These are phyloP conservation scores for Starmera quercuum DNA, from an alignment of 805 yeast genomes.

Conservation along the genomic window DNA sequence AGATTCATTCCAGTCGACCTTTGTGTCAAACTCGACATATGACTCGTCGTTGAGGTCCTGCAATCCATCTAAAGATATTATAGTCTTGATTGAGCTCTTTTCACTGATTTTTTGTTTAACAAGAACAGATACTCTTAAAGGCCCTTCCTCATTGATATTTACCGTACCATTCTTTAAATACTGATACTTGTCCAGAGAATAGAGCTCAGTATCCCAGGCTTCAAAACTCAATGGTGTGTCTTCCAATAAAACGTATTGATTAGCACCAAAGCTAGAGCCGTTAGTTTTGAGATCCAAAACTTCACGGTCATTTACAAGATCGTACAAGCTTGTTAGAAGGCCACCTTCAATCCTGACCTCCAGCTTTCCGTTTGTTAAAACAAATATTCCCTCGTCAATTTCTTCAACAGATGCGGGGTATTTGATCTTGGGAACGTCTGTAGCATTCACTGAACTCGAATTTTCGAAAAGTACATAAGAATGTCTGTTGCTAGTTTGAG, in stretches of 20 bases:
- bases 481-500: slow-evolving; percentile 12
- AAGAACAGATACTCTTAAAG: slow-evolving; percentile 54
- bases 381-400: slow-evolving; percentile 31
- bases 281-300: slow-evolving; percentile 53
- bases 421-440: slow-evolving; percentile 18
- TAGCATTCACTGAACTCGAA: slow-evolving; percentile 1
- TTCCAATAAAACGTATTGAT: slow-evolving; percentile 74
- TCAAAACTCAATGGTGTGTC: slow-evolving; percentile 90
- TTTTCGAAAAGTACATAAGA: slow-evolving; percentile 13
- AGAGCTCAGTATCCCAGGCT: slow-evolving; percentile 97
- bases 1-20: slow-evolving; percentile 81
- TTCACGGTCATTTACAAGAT: slow-evolving; percentile 51
- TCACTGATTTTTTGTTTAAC: slow-evolving; percentile 55
- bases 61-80: slow-evolving; percentile 61
- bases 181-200: slow-evolving; percentile 65
- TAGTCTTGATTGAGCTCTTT: slow-evolving; percentile 52
- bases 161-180: slow-evolving; percentile 33
- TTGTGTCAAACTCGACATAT: slow-evolving; percentile 43
- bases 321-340: slow-evolving; percentile 55
- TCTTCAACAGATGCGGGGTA: slow-evolving; percentile 44
- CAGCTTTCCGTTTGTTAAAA: slow-evolving; percentile 55
- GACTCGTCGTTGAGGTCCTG: slow-evolving; percentile 26
- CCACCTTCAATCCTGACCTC: slow-evolving; percentile 55
- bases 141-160: slow-evolving; percentile 39
- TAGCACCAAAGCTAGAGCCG: slow-evolving; percentile 57